phyloP scores from a whole-genome alignment of 164 flowering plant genomes.

The Nelumbo lutea region DNA sequence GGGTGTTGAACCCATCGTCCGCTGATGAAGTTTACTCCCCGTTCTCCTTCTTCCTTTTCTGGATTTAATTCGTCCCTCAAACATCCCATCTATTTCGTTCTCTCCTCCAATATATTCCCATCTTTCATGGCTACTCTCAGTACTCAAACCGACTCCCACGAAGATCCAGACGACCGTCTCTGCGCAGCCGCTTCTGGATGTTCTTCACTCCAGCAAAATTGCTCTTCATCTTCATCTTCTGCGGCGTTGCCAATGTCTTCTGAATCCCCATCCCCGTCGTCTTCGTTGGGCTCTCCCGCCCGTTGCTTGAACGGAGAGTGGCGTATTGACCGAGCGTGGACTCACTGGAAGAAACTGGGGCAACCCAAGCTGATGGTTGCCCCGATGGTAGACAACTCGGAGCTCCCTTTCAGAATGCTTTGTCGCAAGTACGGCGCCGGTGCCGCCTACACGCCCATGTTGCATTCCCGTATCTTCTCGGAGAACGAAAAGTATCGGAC shows the following conservation, averaged over 20 bases:
- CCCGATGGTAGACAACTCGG: slow-evolving; percentile 97
- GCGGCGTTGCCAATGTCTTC: no score
- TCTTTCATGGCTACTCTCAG: slow-evolving; percentile 30
- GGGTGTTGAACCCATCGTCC: slow-evolving; percentile 22
- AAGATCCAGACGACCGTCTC: slow-evolving; percentile 29
- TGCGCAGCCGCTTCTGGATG: slow-evolving; percentile 18
- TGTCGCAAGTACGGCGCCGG: slow-evolving; percentile 88
- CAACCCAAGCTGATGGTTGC: slow-evolving; percentile 82
- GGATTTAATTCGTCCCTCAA: slow-evolving; percentile 7
- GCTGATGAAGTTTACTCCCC: slow-evolving; percentile 24
- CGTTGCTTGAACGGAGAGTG: slow-evolving; percentile 33
- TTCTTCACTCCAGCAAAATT: slow-evolving; percentile 7
- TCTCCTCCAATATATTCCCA: slow-evolving; percentile 1
- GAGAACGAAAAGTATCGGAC: slow-evolving; percentile 74
- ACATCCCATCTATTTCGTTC: not conserved
- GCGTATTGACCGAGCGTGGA: slow-evolving; percentile 77
- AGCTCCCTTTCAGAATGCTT: slow-evolving; percentile 91
- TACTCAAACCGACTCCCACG: slow-evolving; percentile 19
- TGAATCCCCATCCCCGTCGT: slow-evolving; percentile 1
- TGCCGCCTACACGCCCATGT: slow-evolving; percentile 97
- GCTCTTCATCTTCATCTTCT: not conserved
- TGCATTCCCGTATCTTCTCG: slow-evolving; percentile 75
- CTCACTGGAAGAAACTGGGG: slow-evolving; percentile 79
- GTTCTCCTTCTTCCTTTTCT: not conserved
- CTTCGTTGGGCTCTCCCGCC: slow-evolving; percentile 22